Conservation (phyloP, 108 stramenopile species). For the Cyclotella baltica region DNA sequence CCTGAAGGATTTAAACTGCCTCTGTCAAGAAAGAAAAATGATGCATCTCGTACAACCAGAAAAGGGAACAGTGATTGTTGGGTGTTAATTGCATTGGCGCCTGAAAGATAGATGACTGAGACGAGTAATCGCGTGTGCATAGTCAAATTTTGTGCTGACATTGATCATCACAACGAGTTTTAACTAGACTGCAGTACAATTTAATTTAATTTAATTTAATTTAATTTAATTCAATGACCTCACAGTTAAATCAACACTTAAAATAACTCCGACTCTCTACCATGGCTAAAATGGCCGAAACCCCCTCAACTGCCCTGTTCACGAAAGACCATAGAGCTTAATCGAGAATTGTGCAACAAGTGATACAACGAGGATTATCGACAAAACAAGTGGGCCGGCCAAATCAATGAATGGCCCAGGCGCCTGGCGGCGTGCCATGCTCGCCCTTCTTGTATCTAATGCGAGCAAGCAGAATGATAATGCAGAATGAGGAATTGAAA, state of each 20-base stretch:
- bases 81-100: conserved; percentile 23
- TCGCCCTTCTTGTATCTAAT: conserved; percentile 68
- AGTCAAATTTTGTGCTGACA: too few relatives aligned
- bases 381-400: conserved; percentile 84
- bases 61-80: conserved; percentile 25
- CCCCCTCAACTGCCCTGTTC: too few relatives aligned
- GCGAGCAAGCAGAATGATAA: neutral
- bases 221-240: too few relatives aligned
- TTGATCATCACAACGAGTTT: too few relatives aligned
- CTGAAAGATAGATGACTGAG: too few relatives aligned
- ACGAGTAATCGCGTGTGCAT: too few relatives aligned
- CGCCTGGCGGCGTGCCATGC: conserved; percentile 83
- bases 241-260: too few relatives aligned
- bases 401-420: conserved; percentile 85
- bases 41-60: neutral
- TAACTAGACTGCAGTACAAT: too few relatives aligned
- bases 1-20: conserved; percentile 43
- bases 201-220: too few relatives aligned
- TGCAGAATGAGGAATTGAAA: neutral
- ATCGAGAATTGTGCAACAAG: conserved; percentile 83
- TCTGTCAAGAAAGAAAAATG: conserved; percentile 20
- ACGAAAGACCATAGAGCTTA: too few relatives aligned
- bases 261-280: too few relatives aligned
- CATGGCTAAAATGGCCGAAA: too few relatives aligned
- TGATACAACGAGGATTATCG: conserved; percentile 75